A percentile compares a stretch with the other conserved stretches of the same genome.
Conservation (phyloP, 441 rosid species). For the Melastoma candidum region DNA sequence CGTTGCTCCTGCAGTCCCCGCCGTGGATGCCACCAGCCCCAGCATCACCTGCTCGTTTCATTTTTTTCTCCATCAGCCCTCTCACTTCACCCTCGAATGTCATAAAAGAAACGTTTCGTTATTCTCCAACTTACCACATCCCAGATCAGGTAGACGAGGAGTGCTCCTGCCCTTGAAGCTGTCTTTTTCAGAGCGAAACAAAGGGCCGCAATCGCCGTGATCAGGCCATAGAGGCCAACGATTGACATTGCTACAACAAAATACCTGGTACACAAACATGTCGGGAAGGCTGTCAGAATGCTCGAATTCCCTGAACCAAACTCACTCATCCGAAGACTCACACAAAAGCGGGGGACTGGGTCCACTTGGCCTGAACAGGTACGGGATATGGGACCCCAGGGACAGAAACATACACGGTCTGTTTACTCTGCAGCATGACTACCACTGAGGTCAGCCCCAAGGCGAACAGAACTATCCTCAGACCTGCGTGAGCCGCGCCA, state of each 20-base stretch:
- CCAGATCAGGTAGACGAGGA: constrained; percentile 29
- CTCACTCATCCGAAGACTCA: constrained; percentile 15
- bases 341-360: constrained; percentile 68
- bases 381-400: constrained; percentile 7
- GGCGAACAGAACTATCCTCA: constrained; percentile 51
- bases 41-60: constrained; percentile 37
- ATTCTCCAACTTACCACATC: constrained; percentile 43
- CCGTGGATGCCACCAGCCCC: constrained; percentile 69
- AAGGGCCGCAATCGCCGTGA: constrained; percentile 44
- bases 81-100: no score
- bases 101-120: no score
- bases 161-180: constrained; percentile 20
- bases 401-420: constrained; percentile 25
- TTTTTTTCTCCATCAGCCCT: no score
- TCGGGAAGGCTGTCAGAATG: not conserved
- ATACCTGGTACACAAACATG: constrained; percentile 34
- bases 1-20: constrained; percentile 65
- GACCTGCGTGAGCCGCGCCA: constrained; percentile 29
- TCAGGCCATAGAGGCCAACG: constrained; percentile 52
- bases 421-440: constrained; percentile 52
- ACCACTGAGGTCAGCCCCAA: constrained; percentile 34
- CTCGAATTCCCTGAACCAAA: no score
- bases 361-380: constrained; percentile 36
- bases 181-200: constrained; percentile 29
- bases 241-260: constrained; percentile 56